Evolutionary conservation across 768 basidiomycete genomes (phyloP).

Genomic region (Pisolithus tinctorius): DNA sequence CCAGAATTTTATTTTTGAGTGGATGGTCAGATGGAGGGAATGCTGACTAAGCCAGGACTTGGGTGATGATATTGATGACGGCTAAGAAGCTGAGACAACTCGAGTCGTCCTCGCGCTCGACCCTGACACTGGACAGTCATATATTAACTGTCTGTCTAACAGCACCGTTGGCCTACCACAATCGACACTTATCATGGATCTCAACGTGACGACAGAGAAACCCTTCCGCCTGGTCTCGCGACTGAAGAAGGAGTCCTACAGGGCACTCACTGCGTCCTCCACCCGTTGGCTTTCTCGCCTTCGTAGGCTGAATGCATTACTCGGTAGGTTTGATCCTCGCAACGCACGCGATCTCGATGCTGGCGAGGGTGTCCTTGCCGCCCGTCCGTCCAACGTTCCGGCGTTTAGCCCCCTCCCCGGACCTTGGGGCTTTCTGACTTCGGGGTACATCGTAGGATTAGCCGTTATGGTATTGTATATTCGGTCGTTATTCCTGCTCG

Average conservation of each 20-base stretch:
- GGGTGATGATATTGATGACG: too few species aligned
- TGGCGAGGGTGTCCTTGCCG: not conserved
- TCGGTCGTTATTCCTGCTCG: not conserved
- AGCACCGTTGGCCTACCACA: not conserved
- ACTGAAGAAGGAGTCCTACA: slow-evolving; percentile 14
- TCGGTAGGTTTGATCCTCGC: slow-evolving; percentile 11
- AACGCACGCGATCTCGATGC: slow-evolving; percentile 4
- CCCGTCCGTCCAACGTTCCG: slow-evolving; percentile 8
- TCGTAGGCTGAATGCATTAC: slow-evolving; percentile 27
- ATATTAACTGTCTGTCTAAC: too few species aligned
- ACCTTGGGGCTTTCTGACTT: slow-evolving; percentile 68
- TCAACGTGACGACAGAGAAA: not conserved
- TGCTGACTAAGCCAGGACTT: not conserved
- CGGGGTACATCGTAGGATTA: slow-evolving; percentile 63
- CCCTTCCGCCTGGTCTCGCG: slow-evolving; percentile 5
- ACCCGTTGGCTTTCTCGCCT: slow-evolving; percentile 35
- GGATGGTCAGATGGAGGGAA: not conserved
- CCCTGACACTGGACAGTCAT: not conserved
- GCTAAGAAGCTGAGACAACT: too few species aligned
- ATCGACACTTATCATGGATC: not conserved
- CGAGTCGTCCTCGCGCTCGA: not conserved
- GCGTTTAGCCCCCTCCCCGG: slow-evolving; percentile 37
- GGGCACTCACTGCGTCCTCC: slow-evolving; percentile 32
- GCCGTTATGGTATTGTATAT: slow-evolving; percentile 49
- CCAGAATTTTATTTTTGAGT: too few species aligned